Percentiles rank a stretch among this genome's conserved stretches.
Conservation (phyloP, 2,329 filamentous ascomycete genomes). For the Fusarium sacchari region DNA sequence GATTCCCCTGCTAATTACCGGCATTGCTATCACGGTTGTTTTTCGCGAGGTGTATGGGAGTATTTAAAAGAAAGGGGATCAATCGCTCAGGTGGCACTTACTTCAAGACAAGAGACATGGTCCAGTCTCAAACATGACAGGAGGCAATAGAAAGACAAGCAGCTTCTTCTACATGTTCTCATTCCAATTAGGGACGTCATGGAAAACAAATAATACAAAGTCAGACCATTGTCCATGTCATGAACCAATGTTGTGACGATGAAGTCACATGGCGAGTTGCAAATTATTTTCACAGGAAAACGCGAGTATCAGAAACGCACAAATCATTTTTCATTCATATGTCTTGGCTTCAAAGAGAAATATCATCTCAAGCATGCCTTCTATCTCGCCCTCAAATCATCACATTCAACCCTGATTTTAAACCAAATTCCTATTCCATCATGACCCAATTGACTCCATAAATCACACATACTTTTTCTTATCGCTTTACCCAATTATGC, state of each 20-base stretch:
- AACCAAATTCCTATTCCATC: slow-evolving; percentile 24
- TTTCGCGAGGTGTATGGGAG: slow-evolving; percentile 38
- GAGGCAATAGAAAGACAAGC: slow-evolving; percentile 2
- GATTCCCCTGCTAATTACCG: slow-evolving; percentile 44
- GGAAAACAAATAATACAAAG: not conserved
- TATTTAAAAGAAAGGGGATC: slow-evolving; percentile 1
- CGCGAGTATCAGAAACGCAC: not conserved
- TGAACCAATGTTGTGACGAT: not conserved
- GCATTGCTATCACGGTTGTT: slow-evolving; percentile 33
- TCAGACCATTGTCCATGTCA: not conserved
- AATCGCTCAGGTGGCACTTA: not conserved
- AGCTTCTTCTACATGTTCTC: not conserved
- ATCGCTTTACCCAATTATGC: slow-evolving; percentile 21
- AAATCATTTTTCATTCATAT: slow-evolving; percentile 28
- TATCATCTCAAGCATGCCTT: slow-evolving; percentile 15
- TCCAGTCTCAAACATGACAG: not conserved
- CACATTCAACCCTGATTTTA: slow-evolving; percentile 20
- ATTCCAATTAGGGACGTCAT: not conserved
- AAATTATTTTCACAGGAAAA: not conserved
- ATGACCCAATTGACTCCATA: slow-evolving; percentile 31
- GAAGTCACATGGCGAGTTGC: not conserved
- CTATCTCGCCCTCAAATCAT: slow-evolving; percentile 22
- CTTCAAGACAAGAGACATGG: not conserved
- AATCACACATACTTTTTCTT: slow-evolving; percentile 19
- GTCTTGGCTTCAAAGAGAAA: not conserved